Evolutionary conservation across 768 basidiomycete genomes (phyloP), one percentile per base, ranked within the genome.

Genomic region (Leccinum imitatum): DNA sequence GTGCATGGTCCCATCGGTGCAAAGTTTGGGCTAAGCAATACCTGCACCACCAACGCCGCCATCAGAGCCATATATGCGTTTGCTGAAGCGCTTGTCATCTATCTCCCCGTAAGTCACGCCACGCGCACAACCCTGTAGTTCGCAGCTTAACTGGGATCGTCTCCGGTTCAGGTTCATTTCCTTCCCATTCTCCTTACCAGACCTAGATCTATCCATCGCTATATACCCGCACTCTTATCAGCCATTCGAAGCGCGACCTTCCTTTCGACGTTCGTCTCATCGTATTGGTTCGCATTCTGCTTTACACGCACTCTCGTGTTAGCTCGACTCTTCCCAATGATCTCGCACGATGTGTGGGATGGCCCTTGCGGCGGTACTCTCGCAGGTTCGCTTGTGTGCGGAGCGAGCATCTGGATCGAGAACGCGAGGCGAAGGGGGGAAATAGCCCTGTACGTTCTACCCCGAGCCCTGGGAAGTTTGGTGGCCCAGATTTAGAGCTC

Each of bases 271-370:
- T 93, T 93, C 65, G 79, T 92, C 47, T 79, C 86, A 0, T 80
- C 86, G 3, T 89, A 83, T 68, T 93, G 87, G 86, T 82, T 82
- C 54, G 67, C 83, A 6, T 84, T 91, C 14, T 93, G 91, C 71
- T 69, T 85, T 35, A 84, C 85, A 10, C 84, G 91, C 51, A 86
- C 90, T 3, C 75, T 88, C 6, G 75, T 84, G 6, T 69, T 89
- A 14, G 88, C 90, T 2, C 83, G 82, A 25, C 66, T 86, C 8
- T 79, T 92, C 41, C 89, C 88, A 0, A 75, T 69, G 39, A 77
- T 93, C 52, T 87, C 90, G 15, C 89, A 93, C 63, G 82, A 93
- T 59, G 83, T 88, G 60, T 90, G 88, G 84, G 91, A 93, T 67
- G 89, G 91, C 0, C 87, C 91, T 1, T 80, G 78, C 58, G 91